Conservation (phyloP, 2,329 filamentous ascomycete species). For the Penicillium sp. region DNA sequence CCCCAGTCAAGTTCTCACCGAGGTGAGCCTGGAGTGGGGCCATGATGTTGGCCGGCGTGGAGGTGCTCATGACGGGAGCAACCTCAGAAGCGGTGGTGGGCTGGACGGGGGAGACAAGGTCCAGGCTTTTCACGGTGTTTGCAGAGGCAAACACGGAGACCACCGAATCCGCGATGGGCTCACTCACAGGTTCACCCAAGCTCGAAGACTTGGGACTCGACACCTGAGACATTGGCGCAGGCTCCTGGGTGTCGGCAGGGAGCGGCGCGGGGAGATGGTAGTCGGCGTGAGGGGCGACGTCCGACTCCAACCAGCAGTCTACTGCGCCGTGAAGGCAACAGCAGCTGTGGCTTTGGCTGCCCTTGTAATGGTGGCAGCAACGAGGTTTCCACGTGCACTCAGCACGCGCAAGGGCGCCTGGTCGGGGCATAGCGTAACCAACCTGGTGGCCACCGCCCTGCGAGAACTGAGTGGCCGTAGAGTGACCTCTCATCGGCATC, state of each 20-base stretch:
- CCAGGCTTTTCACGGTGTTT: no score
- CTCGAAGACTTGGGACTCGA: background rate
- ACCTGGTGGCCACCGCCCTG: background rate
- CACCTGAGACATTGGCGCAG: background rate
- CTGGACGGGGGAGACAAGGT: no score
- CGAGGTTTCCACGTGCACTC: background rate
- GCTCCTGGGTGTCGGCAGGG: background rate
- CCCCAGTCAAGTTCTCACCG: background rate
- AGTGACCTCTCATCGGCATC: background rate
- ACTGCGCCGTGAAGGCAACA: conserved; percentile 8
- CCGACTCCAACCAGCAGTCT: conserved; percentile 1
- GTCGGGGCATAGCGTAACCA: background rate
- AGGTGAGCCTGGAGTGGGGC: background rate
- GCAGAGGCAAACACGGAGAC: background rate
- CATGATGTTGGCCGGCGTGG: background rate
- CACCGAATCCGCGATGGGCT: background rate
- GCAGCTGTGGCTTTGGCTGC: conserved; percentile 4
- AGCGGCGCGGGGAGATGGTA: background rate
- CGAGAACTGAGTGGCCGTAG: background rate
- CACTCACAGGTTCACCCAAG: conserved; percentile 1
- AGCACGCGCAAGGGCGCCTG: background rate
- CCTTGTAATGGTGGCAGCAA: conserved; percentile 1
- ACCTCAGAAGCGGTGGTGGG: no score
- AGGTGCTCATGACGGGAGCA: background rate
- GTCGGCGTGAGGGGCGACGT: background rate